phyloP scores from a whole-genome alignment of 1,139 yeast genomes.

The Hyphopichia pseudoburtonii region DNA sequence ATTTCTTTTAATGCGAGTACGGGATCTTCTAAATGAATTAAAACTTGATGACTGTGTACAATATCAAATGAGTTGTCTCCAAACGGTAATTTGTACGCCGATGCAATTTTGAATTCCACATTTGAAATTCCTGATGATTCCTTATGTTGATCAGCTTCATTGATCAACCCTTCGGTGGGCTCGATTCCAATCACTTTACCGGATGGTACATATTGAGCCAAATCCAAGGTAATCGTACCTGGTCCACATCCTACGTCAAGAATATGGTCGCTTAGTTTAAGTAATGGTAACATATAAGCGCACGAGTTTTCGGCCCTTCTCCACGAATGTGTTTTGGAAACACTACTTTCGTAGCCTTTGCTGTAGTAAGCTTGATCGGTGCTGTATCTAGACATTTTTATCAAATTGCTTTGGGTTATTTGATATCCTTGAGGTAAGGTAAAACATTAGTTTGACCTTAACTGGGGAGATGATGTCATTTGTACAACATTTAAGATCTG shows the following conservation, averaged over 20 bases:
- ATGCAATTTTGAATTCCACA: slow-evolving; percentile 28
- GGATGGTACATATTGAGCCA: slow-evolving; percentile 27
- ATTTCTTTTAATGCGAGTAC: slow-evolving; percentile 30
- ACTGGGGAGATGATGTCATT: too few species aligned
- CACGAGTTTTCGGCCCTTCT: slow-evolving; percentile 32
- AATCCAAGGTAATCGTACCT: slow-evolving; percentile 37
- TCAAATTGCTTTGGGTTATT: too few species aligned
- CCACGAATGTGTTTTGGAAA: slow-evolving; percentile 35
- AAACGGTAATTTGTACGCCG: slow-evolving; percentile 31
- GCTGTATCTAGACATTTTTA: too few species aligned
- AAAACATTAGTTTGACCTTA: too few species aligned
- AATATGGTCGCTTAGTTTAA: slow-evolving; percentile 25
- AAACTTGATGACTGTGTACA: slow-evolving; percentile 39
- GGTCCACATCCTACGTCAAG: slow-evolving; percentile 47
- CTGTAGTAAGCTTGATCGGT: slow-evolving; percentile 22
- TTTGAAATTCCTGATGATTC: slow-evolving; percentile 14
- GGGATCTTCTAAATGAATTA: slow-evolving; percentile 37
- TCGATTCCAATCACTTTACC: slow-evolving; percentile 37
- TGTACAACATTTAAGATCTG: too few species aligned
- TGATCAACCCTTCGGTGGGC: slow-evolving; percentile 28
- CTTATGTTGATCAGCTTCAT: slow-evolving; percentile 19
- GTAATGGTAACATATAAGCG: slow-evolving; percentile 24
- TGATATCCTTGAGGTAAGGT: too few species aligned
- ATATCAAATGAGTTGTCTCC: slow-evolving; percentile 38
- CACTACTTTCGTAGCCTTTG: slow-evolving; percentile 19